phyloP scores from a whole-genome alignment of 352 stramenopile species.

The Phytophthora tubulina region DNA sequence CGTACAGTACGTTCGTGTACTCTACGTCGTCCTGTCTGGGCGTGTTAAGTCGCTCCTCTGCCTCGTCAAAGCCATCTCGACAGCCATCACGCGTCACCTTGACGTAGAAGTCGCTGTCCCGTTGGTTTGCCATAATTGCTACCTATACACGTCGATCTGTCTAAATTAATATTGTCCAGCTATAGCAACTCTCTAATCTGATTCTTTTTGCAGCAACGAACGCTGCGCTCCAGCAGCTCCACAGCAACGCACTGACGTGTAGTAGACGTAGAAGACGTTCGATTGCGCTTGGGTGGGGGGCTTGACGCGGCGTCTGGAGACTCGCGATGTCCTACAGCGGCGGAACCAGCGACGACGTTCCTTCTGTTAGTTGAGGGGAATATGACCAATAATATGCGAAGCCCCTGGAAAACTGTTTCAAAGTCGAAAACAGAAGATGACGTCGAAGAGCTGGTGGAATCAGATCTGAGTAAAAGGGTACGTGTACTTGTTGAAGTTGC shows the following conservation, averaged over 20 bases:
- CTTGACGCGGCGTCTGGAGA: constrained; percentile 1
- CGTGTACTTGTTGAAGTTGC: constrained; percentile 31
- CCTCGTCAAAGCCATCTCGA: constrained; percentile 29
- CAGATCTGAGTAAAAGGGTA: constrained; percentile 27
- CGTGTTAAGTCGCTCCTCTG: constrained; percentile 30
- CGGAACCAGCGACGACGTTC: constrained; percentile 19
- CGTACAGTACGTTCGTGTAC: constrained; percentile 44
- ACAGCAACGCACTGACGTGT: not conserved
- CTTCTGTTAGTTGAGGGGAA: constrained; percentile 16
- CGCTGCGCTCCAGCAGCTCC: constrained; percentile 2
- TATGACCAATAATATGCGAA: constrained; percentile 18
- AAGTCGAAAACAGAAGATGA: constrained; percentile 27
- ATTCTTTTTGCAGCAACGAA: constrained; percentile 16
- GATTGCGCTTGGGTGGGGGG: not conserved
- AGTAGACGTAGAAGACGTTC: not conserved
- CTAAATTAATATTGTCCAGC: constrained; percentile 30
- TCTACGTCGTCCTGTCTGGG: constrained; percentile 35
- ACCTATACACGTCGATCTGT: constrained; percentile 1
- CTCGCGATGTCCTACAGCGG: constrained; percentile 2
- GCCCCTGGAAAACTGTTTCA: constrained; percentile 18
- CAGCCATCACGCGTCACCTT: constrained; percentile 42
- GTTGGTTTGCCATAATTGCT: constrained; percentile 29
- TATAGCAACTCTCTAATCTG: constrained; percentile 25
- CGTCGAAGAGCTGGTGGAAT: constrained; percentile 17
- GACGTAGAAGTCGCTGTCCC: constrained; percentile 51